Evolutionary conservation across 2,329 filamentous ascomycete species (phyloP).

Genomic region (Paecilomyces sp.): DNA sequence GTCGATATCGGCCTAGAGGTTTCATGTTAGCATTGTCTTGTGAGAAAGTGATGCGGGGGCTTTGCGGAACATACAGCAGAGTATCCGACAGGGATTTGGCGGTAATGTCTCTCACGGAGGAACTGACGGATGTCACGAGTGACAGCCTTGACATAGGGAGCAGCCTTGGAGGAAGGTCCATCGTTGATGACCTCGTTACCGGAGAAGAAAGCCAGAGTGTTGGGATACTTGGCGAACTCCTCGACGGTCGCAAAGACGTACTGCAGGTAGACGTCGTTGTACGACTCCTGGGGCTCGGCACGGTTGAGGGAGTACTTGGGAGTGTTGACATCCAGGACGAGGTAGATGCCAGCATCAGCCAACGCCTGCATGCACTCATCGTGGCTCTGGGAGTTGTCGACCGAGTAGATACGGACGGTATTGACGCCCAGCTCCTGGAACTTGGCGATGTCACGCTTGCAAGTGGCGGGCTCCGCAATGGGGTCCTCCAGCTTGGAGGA

Average conservation of each 20-base stretch:
- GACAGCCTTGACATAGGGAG: constrained; percentile 70
- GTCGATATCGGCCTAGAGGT: constrained; percentile 62
- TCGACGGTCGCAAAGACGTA: constrained; percentile 84
- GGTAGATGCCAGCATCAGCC: constrained; percentile 80
- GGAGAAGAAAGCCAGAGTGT: constrained; percentile 81
- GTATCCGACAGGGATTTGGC: constrained; percentile 68
- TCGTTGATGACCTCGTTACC: constrained; percentile 77
- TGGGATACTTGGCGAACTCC: constrained; percentile 72
- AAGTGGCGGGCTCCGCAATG: constrained; percentile 61
- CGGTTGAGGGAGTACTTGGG: constrained; percentile 85
- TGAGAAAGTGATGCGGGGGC: neutral
- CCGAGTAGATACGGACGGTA: constrained; percentile 84
- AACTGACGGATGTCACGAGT: constrained; percentile 71
- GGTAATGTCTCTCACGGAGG: constrained; percentile 55
- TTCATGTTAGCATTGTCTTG: neutral
- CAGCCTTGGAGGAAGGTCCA: constrained; percentile 55
- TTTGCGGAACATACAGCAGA: constrained; percentile 35
- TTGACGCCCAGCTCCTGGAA: constrained; percentile 86
- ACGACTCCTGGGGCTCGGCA: constrained; percentile 62
- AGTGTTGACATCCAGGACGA: constrained; percentile 88
- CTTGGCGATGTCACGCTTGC: constrained; percentile 70
- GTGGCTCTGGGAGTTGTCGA: constrained; percentile 78
- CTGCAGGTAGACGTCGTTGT: constrained; percentile 81
- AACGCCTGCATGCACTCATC: constrained; percentile 78
- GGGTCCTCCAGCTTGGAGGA: constrained; percentile 62